phyloP scores from a whole-genome alignment of 2,329 filamentous ascomycete genomes.

The Cytospora schulzeri region DNA sequence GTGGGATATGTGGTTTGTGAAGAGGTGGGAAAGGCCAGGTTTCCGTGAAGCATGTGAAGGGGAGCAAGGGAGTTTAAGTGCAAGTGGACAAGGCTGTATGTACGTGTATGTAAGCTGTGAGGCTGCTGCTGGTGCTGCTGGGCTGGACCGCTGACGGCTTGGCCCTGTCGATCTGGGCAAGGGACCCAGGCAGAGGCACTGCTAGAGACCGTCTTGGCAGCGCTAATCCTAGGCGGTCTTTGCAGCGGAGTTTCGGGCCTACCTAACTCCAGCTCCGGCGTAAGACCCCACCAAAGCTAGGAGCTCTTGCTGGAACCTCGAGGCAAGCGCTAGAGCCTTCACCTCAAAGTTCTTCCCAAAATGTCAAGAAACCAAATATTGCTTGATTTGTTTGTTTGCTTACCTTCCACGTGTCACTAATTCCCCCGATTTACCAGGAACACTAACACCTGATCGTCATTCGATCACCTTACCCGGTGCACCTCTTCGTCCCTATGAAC shows the following conservation, averaged over 20 bases:
- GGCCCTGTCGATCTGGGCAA: neutral
- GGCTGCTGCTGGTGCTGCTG: too few species aligned
- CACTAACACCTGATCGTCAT: neutral
- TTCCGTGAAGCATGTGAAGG: neutral
- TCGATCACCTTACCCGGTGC: neutral
- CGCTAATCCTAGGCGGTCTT: neutral
- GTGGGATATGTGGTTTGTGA: constrained; percentile 1
- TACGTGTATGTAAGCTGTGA: neutral
- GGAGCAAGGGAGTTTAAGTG: neutral
- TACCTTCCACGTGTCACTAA: neutral
- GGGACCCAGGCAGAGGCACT: neutral
- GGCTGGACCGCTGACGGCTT: neutral
- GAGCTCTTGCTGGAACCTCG: neutral
- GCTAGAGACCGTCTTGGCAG: neutral
- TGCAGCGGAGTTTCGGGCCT: neutral
- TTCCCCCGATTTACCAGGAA: neutral
- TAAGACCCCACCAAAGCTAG: neutral
- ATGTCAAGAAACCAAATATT: neutral
- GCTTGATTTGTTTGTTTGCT: neutral
- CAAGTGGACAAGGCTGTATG: neutral
- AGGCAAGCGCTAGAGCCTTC: neutral
- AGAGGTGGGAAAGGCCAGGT: constrained; percentile 6
- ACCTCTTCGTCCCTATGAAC: neutral
- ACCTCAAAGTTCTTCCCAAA: neutral
- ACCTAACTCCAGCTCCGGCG: neutral